Evolutionary conservation across 176 grass and related monocot species (phyloP).

Genomic region (Bonia amplexicaulis): DNA sequence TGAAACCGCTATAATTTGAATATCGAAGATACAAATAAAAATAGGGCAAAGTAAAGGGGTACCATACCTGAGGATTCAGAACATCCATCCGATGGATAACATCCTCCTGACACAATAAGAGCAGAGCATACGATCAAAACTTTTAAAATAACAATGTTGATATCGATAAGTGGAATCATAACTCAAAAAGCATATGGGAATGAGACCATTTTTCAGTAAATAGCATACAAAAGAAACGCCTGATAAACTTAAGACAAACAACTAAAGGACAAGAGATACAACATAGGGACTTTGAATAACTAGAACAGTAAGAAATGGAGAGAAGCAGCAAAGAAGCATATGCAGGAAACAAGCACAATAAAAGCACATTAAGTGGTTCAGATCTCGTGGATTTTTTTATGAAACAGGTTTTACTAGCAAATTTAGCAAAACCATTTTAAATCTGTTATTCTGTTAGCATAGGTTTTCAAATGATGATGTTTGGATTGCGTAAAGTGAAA

Average conservation of each 20-base stretch:
- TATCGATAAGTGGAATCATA: neutral
- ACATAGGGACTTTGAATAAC: neutral
- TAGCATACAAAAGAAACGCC: conserved; percentile 4
- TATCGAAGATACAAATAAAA: neutral
- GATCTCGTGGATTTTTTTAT: neutral
- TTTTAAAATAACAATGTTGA: neutral
- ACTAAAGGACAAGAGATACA: neutral
- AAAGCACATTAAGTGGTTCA: neutral
- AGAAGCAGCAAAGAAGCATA: neutral
- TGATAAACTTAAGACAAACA: neutral
- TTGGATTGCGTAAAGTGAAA: neutral
- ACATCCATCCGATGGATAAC: conserved; percentile 79
- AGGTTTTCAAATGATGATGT: neutral
- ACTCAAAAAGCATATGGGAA: neutral
- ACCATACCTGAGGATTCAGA: conserved; percentile 81
- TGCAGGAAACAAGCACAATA: neutral
- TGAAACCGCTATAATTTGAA: neutral
- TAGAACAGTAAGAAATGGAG: neutral
- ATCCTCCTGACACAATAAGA: conserved; percentile 57
- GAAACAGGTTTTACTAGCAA: no score
- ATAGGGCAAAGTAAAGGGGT: neutral
- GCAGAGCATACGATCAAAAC: neutral
- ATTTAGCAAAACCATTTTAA: neutral
- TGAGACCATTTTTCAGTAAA: neutral
- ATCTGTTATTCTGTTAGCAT: neutral